Percentiles rank a stretch among this genome's conserved stretches.
Conservation (phyloP, 73 alveolate species). For the Tetrahymena borealis region DNA sequence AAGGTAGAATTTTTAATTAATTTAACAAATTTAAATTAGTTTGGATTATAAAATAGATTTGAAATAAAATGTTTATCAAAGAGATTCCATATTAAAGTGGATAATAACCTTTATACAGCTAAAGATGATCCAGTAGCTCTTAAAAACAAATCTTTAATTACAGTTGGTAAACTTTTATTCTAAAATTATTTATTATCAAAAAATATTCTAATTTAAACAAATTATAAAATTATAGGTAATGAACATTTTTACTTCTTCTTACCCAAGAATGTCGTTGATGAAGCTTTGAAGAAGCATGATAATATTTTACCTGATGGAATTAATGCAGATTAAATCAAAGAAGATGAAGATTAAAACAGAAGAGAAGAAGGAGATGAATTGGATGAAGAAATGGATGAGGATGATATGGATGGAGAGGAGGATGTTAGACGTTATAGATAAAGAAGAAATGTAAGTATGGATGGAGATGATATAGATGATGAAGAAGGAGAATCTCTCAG, state of each 20-base stretch:
- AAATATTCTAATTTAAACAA: not conserved
- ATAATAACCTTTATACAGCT: not conserved
- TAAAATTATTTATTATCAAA: not conserved
- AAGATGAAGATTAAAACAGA: not conserved
- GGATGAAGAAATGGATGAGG: not conserved
- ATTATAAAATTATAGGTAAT: not conserved
- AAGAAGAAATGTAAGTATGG: not conserved
- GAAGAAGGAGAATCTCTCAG: not conserved
- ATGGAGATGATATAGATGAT: not conserved
- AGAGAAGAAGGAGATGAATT: not conserved
- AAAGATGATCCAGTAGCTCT: slow-evolving; percentile 19
- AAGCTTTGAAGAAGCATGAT: not conserved
- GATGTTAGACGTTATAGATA: not conserved
- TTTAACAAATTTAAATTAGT: not conserved
- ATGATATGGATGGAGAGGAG: not conserved
- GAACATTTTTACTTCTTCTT: not conserved
- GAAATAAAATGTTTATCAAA: slow-evolving; percentile 33
- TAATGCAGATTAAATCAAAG: not conserved
- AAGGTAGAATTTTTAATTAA: not conserved
- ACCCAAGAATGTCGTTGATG: not conserved
- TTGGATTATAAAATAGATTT: slow-evolving; percentile 7
- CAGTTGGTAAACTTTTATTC: slow-evolving; percentile 8
- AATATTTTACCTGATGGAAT: not conserved
- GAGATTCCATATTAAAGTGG: slow-evolving; percentile 13
- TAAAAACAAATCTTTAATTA: slow-evolving; percentile 19